A percentile compares a stretch with the other conserved stretches of the same genome.
phyloP scores from a whole-genome alignment of 2,329 filamentous ascomycete genomes.

The Monilinia fructigena region DNA sequence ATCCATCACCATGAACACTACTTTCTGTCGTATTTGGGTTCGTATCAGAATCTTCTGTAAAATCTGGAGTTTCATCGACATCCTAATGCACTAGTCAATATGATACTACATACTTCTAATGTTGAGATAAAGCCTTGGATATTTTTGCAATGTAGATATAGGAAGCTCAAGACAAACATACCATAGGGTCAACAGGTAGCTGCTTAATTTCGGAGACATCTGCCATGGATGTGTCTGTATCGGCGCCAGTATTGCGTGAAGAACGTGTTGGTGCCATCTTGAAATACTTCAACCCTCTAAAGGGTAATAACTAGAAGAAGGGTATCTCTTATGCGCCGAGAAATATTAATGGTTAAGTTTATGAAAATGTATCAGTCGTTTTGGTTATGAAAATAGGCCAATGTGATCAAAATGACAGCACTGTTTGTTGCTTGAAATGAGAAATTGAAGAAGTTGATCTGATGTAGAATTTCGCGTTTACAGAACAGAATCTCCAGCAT shows the following conservation, averaged over 20 bases:
- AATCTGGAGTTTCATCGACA: constrained; percentile 65
- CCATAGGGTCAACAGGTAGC: constrained; percentile 40
- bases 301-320: constrained; percentile 27
- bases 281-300: constrained; percentile 35
- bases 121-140: background rate
- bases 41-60: constrained; percentile 65
- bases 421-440: constrained; percentile 26
- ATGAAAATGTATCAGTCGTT: constrained; percentile 24
- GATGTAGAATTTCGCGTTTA: constrained; percentile 22
- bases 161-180: constrained; percentile 27
- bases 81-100: constrained; percentile 45
- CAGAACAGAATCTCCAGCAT: constrained; percentile 11
- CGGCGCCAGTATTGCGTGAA: constrained; percentile 50
- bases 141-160: background rate
- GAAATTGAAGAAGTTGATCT: constrained; percentile 16
- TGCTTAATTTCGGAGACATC: constrained; percentile 50
- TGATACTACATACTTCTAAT: background rate
- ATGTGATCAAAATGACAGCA: background rate
- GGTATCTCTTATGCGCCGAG: constrained; percentile 26
- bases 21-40: constrained; percentile 72
- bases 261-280: constrained; percentile 56
- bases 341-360: constrained; percentile 6
- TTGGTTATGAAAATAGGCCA: constrained; percentile 25
- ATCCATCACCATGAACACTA: constrained; percentile 76
- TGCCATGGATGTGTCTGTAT: constrained; percentile 57